Base-by-base conservation (phyloP, 2,329 filamentous ascomycete species). In the Pestalotiopsis sp. region DNA sequence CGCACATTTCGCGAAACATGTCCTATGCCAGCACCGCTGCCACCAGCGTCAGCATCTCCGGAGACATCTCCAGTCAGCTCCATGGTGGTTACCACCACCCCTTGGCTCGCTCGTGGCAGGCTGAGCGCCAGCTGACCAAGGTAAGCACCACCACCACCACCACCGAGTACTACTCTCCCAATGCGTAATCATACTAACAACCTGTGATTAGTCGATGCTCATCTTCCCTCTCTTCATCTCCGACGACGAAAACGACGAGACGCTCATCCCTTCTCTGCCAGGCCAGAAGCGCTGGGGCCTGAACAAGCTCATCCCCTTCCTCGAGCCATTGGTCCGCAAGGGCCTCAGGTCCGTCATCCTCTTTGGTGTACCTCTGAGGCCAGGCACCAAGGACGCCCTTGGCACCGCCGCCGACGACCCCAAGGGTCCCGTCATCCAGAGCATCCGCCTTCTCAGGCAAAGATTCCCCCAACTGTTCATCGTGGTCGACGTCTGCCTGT, bases 171-270 rank as follows among this genome's bases (percentile, higher is more conserved):
- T 39, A n/a, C 14, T 31, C 31, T n/a, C 27, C 62, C 12, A 25
- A 52, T 27, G 20, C 36, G 36, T 36, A 55, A 70, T 62, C 11
- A 58, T 9, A 11, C 61, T 68, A 60, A 70, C 39, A 14, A 14
- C 20, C 13, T 36, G 5, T 49, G 20, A 17, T 62, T 76, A 97
- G 94, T 96, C 95, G 49, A 98, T 98, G 96, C 91, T 99, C 76
- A 98, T 99, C 77, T 98, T 97, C 82, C 96, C 96, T 13, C 88
- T 99, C 73, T 99, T 99, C 84, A 90, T 99, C 72, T 97, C 96
- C 76, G 96, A 99, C 81, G 90, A 93, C 77, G 93, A 95, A 45
- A 93, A 98, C 76, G 95, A 98, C 83, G 93, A 98, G 83, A 92
- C 91, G 14, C 86, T 92, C 17, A 97, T 99, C 68, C 92, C 95